Evolutionary conservation across 2,329 filamentous ascomycete genomes (phyloP).

Genomic region (Colletotrichum truncatum): DNA sequence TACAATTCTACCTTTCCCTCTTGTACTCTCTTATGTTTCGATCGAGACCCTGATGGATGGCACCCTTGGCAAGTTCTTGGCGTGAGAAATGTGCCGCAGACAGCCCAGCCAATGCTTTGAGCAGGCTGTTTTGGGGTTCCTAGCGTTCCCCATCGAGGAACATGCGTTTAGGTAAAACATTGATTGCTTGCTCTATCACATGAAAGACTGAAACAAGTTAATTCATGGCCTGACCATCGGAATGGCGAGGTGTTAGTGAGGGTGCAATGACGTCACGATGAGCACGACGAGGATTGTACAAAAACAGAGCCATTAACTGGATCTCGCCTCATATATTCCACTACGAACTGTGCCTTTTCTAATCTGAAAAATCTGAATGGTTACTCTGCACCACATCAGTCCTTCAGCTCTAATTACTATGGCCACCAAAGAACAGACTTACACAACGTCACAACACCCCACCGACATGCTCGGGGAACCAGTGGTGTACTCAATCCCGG

Average conservation of each 20-base stretch:
- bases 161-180: too few relatives aligned
- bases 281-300: neutral
- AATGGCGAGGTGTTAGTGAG: neutral
- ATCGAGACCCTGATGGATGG: neutral
- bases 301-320: neutral
- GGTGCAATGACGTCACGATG: slow-evolving; percentile 23
- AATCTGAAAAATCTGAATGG: neutral
- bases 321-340: neutral
- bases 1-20: neutral
- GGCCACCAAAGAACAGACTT: slow-evolving; percentile 2
- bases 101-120: too few relatives aligned
- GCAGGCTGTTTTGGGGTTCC: neutral
- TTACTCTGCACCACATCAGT: neutral
- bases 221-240: neutral
- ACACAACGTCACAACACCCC: neutral
- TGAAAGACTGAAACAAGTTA: neutral
- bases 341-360: neutral
- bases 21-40: neutral
- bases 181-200: slow-evolving; percentile 12
- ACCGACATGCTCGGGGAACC: neutral
- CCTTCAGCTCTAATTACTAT: neutral
- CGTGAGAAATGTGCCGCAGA: too few relatives aligned
- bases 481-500: slow-evolving; percentile 15
- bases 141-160: too few relatives aligned
- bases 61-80: neutral